Base-by-base conservation (phyloP, 2,329 filamentous ascomycete species). In the Cercospora zeina region DNA sequence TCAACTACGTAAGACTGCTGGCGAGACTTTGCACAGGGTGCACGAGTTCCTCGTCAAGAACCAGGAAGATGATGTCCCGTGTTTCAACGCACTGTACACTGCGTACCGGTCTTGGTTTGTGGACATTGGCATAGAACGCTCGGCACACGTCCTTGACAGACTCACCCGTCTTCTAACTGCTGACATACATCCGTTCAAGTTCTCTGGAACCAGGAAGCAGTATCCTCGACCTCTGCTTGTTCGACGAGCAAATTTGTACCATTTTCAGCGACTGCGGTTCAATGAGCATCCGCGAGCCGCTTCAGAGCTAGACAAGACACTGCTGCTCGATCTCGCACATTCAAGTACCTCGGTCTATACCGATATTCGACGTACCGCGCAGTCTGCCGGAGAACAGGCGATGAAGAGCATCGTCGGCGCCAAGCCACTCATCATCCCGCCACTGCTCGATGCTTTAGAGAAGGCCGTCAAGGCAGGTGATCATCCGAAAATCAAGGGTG, bases 91-190 rank as follows among this genome's bases (percentile, higher is more conserved):
- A 0, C 78, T 99, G 1, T 99, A 96, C 76, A 89, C 89, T 21
- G 91, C 93, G 1, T 99, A 97, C 75, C 85, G 91, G 47, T 95
- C 91, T 8, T 99, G 93, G 92, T 97, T 99, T 71, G 92, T 96
- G 1, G 95, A 99, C 71, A 93, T 99, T 42, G 95, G 96, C 16
- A 96, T 97, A 63, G 95, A 99, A 77, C 85, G 93, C 63, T 97
- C 93, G 16, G 93, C 95, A 0, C 95, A 97, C 74, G 90, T 96
- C 1, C 81, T 97, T 9, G 95, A 99, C 74, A 85, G 95, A 19
- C 88, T 97, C 13, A 86, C 89, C 4, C 86, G 92, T 58, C 83
- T 99, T 0, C 89, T 97, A 73, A 87, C 88, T 70, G 88, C 91
- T 5, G 95, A 99, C 71, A 89, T 93, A 63, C 87, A 91, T 24